These are phyloP conservation scores for Antrodiella citrinella DNA, from an alignment of 768 basidiomycete genomes.

Conservation along the genomic window DNA sequence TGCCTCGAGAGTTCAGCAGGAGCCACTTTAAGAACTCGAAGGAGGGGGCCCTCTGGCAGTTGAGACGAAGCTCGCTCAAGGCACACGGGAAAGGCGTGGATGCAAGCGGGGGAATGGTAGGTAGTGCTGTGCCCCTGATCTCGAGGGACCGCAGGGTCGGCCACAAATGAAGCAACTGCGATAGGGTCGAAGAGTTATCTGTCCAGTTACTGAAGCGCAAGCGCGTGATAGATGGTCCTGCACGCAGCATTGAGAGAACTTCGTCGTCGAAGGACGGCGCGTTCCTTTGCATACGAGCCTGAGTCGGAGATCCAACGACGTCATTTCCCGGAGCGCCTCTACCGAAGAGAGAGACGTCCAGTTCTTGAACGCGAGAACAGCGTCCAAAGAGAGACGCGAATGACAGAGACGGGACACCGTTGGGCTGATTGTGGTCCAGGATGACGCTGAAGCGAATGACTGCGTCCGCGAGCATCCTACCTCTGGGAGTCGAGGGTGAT, in stretches of 20 bases:
- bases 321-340: conserved; percentile 42
- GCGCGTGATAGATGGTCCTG: conserved; percentile 45
- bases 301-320: conserved; percentile 31
- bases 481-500: conserved; percentile 37
- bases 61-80: conserved; percentile 49
- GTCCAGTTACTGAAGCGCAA: conserved; percentile 70
- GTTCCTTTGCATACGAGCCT: conserved; percentile 10
- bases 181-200: conserved; percentile 45
- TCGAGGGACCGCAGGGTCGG: conserved; percentile 44
- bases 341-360: conserved; percentile 55
- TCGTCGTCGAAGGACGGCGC: conserved; percentile 22
- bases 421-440: conserved; percentile 64
- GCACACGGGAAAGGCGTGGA: conserved; percentile 37
- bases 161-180: conserved; percentile 60
- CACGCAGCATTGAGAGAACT: conserved; percentile 42
- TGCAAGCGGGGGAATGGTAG: conserved; percentile 37
- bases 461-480: conserved; percentile 41
- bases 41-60: conserved; percentile 56
- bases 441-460: conserved; percentile 47
- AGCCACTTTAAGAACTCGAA: conserved; percentile 65
- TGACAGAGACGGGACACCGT: conserved; percentile 42
- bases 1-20: conserved; percentile 44
- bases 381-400: conserved; percentile 50
- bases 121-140: conserved; percentile 45
- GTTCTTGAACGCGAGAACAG: conserved; percentile 51